These are phyloP conservation scores for Leccinum fuscescens DNA, from an alignment of 1,284 basidiomycete species.

Conservation along the genomic window DNA sequence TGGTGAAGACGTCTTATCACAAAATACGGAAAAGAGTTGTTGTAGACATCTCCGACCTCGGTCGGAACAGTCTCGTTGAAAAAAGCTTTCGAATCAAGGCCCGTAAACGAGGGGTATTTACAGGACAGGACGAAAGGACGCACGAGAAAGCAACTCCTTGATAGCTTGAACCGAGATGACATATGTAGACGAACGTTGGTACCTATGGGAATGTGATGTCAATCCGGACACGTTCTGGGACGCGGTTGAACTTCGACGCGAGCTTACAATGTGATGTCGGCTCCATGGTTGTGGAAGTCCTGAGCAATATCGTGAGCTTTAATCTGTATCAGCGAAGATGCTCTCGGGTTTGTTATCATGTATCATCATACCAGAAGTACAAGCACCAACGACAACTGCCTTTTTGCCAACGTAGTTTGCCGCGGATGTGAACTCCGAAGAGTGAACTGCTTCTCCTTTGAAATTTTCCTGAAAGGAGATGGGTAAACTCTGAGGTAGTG, in stretches of 20 bases:
- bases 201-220: constrained; percentile 16
- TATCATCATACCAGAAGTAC: constrained; percentile 35
- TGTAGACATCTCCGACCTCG: constrained; percentile 26
- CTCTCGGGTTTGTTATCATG: background rate
- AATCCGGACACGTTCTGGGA: background rate
- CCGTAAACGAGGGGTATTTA: background rate
- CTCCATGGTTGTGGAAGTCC: constrained; percentile 24
- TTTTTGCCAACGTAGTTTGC: constrained; percentile 42
- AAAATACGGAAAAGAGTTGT: constrained; percentile 17
- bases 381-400: constrained; percentile 44
- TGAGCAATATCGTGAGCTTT: constrained; percentile 30
- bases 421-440: constrained; percentile 37
- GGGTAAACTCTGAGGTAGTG: background rate
- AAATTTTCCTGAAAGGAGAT: constrained; percentile 19
- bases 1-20: constrained; percentile 18
- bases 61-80: constrained; percentile 28
- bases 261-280: constrained; percentile 31
- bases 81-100: constrained; percentile 3
- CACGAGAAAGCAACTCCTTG: constrained; percentile 19
- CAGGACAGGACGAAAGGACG: background rate
- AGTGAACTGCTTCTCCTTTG: constrained; percentile 36
- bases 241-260: background rate
- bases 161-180: constrained; percentile 23
- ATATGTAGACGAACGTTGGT: constrained; percentile 32
- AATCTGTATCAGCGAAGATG: constrained; percentile 3